phyloP scores from a whole-genome alignment of 1,284 basidiomycete species.

The Naganishia sp. region DNA sequence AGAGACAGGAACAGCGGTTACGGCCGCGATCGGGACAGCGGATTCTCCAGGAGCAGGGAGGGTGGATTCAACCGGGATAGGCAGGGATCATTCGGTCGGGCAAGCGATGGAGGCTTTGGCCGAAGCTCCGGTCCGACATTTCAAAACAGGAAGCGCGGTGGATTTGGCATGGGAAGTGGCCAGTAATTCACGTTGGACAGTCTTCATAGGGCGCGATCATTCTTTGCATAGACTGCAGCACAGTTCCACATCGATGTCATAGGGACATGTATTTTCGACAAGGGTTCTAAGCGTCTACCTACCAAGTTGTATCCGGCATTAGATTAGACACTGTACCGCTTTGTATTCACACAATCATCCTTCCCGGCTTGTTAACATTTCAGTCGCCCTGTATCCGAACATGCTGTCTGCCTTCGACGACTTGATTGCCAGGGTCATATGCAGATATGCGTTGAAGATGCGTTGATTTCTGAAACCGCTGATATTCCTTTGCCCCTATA shows the following conservation, averaged over 20 bases:
- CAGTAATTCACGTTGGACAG: background rate
- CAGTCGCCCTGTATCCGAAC: background rate
- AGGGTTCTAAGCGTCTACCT: background rate
- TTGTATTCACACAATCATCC: slow-evolving; percentile 18
- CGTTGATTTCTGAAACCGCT: too few species aligned
- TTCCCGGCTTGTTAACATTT: background rate
- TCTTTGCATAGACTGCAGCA: slow-evolving; percentile 6
- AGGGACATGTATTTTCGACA: slow-evolving; percentile 15
- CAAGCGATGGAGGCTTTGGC: slow-evolving; percentile 5
- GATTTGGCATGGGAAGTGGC: slow-evolving; percentile 15
- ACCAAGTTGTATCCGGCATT: slow-evolving; percentile 16
- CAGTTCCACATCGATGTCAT: slow-evolving; percentile 11
- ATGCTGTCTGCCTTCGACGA: too few species aligned
- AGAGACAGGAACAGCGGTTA: slow-evolving; percentile 10
- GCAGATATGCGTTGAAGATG: too few species aligned
- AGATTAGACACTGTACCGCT: slow-evolving; percentile 18
- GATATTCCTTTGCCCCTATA: too few species aligned
- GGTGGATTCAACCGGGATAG: slow-evolving; percentile 9
- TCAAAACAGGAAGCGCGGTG: slow-evolving; percentile 18
- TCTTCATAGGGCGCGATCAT: background rate
- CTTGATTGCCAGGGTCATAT: too few species aligned
- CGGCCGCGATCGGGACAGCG: slow-evolving; percentile 11
- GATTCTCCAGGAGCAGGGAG: slow-evolving; percentile 1
- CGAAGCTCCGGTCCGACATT: slow-evolving; percentile 14
- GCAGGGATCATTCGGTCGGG: slow-evolving; percentile 2